Evolutionary conservation across 2,329 filamentous ascomycete genomes (phyloP).

Genomic region (Pseudocercospora crystallina): DNA sequence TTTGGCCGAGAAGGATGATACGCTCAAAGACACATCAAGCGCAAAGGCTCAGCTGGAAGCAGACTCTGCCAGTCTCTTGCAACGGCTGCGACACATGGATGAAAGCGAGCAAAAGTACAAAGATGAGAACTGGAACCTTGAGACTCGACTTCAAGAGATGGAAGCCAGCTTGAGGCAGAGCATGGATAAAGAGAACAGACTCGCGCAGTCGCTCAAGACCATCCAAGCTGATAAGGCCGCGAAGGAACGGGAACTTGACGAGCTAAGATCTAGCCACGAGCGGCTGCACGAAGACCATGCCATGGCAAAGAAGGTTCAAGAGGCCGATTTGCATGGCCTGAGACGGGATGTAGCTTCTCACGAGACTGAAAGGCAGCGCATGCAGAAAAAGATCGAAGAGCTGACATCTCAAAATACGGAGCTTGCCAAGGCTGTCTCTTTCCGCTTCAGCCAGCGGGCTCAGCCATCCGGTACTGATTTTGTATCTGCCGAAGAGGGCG

Average conservation of each 20-base stretch:
- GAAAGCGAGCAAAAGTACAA: constrained; percentile 96
- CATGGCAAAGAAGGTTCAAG: constrained; percentile 74
- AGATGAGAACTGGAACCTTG: constrained; percentile 97
- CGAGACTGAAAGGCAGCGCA: constrained; percentile 72
- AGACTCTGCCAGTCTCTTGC: constrained; percentile 74
- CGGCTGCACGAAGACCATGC: constrained; percentile 80
- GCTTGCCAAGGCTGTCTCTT: constrained; percentile 78
- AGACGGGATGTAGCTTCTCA: constrained; percentile 76
- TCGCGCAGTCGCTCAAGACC: constrained; percentile 69
- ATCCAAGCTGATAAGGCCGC: constrained; percentile 72
- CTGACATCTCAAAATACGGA: constrained; percentile 87
- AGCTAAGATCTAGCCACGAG: constrained; percentile 75
- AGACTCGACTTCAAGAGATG: constrained; percentile 86
- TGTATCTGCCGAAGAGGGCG: constrained; percentile 64
- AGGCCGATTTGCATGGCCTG: constrained; percentile 80
- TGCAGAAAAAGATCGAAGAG: constrained; percentile 86
- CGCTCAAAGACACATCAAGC: constrained; percentile 70
- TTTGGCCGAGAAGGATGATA: constrained; percentile 83
- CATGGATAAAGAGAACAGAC: constrained; percentile 77
- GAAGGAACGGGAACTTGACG: constrained; percentile 84
- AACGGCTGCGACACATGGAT: constrained; percentile 78
- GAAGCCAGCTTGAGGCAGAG: constrained; percentile 72
- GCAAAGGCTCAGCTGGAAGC: constrained; percentile 80
- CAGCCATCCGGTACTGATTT: constrained; percentile 38
- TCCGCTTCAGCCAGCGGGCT: constrained; percentile 54